Evolutionary conservation across 179 eudicot genomes (phyloP), one percentile per base, ranked within the genome.

Genomic region (Vitellaria paradoxa): DNA sequence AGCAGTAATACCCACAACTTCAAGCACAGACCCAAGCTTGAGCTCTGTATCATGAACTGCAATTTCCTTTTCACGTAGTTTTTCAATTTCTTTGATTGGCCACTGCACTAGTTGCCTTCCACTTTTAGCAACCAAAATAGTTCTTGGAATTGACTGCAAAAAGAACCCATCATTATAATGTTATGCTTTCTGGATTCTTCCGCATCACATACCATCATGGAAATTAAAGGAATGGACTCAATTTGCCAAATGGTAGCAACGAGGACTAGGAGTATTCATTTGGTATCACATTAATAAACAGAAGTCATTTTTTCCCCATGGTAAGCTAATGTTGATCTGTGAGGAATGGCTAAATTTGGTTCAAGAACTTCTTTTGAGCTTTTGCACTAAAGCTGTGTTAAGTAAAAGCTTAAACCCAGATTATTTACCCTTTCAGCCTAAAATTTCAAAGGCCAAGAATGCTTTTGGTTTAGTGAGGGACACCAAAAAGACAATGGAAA

Each of bases 41-140:
- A 84, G 89, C 77, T 80, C 81, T 77, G 13, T 80, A 20, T 57
- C 74, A 20, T 62, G 81, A 64, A 86, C 57, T 56, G 37, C 73
- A 24, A 84, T 83, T 74, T 84, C 70, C n/a, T 80, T 76, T 23
- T 17, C 62, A 13, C 84, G 77, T 61, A 86, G 84, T 59, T 76
- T 82, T 62, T 86, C 85, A 59, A 84, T 79, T 75, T 84, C n/a
- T n/a, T n/a, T n/a, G n/a, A n/a, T n/a, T n/a, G n/a, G 87, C 87
- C 89, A 84, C 42, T 84, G 89, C 20, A 78, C 72, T 73, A 86
- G 56, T 60, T 86, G 84, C 66, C 78, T 84, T 59, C 89, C 89
- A 9, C 70, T 78, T 20, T 75, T 13, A 65, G 79, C 72, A n/a
- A 86, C 79, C 84, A 81, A 82, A 65, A 86, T 52, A 68, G 24